phyloP scores from a whole-genome alignment of 2,329 filamentous ascomycete genomes.

The Sporothrix sp. region DNA sequence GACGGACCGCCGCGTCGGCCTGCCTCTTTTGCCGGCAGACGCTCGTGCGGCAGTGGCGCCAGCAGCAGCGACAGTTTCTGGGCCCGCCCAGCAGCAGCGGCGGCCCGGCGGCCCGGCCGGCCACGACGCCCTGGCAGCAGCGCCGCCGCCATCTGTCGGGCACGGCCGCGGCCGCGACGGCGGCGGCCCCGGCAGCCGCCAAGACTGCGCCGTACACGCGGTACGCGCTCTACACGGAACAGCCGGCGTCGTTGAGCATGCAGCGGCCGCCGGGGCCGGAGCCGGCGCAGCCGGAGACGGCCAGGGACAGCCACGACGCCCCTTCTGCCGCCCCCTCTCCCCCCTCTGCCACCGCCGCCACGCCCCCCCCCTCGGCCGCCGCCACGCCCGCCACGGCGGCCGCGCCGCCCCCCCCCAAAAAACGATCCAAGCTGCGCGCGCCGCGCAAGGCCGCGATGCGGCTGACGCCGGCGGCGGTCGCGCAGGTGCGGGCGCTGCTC shows the following conservation, averaged over 20 bases:
- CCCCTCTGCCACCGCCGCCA: background rate
- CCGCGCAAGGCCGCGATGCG: constrained; percentile 87
- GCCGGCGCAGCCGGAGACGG: background rate
- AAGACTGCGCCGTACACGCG: constrained; percentile 9
- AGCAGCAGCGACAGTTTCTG: constrained; percentile 22
- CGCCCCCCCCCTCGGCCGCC: background rate
- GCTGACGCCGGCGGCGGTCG: constrained; percentile 68
- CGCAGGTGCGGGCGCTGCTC: constrained; percentile 66
- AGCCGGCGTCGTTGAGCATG: constrained; percentile 6
- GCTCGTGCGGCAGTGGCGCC: constrained; percentile 31
- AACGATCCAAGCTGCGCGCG: constrained; percentile 49
- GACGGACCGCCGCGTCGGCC: constrained; percentile 29
- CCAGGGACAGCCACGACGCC: background rate
- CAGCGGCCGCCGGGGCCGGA: constrained; percentile 8
- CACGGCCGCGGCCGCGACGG: constrained; percentile 32
- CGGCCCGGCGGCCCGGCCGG: constrained; percentile 18
- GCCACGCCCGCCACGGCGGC: constrained; percentile 20
- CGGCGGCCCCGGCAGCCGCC: background rate
- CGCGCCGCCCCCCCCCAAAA: constrained; percentile 41
- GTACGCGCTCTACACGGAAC: constrained; percentile 13
- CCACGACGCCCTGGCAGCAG: constrained; percentile 27
- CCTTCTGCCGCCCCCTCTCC: background rate
- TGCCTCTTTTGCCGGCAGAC: constrained; percentile 33
- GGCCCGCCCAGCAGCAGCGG: constrained; percentile 29
- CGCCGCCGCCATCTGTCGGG: constrained; percentile 32